phyloP scores from a whole-genome alignment of 2,329 filamentous ascomycete species.

The Penicillium paneum region DNA sequence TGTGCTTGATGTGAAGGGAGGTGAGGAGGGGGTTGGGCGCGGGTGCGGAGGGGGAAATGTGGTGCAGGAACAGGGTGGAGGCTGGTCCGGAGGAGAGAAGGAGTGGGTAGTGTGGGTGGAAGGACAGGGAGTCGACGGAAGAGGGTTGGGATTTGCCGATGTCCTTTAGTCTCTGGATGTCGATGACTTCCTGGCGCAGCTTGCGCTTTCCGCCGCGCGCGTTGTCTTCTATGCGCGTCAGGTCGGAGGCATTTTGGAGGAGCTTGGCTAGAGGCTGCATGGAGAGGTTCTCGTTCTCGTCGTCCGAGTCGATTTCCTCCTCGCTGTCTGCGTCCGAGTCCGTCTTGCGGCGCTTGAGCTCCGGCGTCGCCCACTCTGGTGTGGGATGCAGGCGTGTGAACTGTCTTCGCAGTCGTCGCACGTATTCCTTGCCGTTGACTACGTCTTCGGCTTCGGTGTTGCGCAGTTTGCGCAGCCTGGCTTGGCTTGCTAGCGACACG shows the following conservation, averaged over 20 bases:
- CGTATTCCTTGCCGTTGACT: conserved; percentile 82
- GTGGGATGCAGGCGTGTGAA: conserved; percentile 61
- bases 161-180: conserved; percentile 86
- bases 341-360: conserved; percentile 44
- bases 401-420: conserved; percentile 73
- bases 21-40: conserved; percentile 86
- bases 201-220: conserved; percentile 61
- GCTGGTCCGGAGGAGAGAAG: conserved; percentile 85
- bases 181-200: conserved; percentile 79
- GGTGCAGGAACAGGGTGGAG: conserved; percentile 82
- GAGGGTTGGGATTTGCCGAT: conserved; percentile 75
- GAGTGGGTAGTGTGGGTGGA: conserved; percentile 85
- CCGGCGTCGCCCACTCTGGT: conserved; percentile 59
- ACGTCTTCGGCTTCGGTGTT: conserved; percentile 78
- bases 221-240: conserved; percentile 54
- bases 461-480: conserved; percentile 77
- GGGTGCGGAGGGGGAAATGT: conserved; percentile 73
- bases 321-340: conserved; percentile 32
- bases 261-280: conserved; percentile 75
- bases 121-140: conserved; percentile 76
- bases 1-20: conserved; percentile 78
- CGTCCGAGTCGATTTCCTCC: conserved; percentile 55
- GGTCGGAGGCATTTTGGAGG: conserved; percentile 68
- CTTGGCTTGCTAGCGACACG: conserved; percentile 74
- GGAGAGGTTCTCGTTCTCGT: conserved; percentile 60